These are phyloP conservation scores for Colletotrichum cuscutae DNA, from an alignment of 2,329 filamentous ascomycete genomes.

Conservation along the genomic window DNA sequence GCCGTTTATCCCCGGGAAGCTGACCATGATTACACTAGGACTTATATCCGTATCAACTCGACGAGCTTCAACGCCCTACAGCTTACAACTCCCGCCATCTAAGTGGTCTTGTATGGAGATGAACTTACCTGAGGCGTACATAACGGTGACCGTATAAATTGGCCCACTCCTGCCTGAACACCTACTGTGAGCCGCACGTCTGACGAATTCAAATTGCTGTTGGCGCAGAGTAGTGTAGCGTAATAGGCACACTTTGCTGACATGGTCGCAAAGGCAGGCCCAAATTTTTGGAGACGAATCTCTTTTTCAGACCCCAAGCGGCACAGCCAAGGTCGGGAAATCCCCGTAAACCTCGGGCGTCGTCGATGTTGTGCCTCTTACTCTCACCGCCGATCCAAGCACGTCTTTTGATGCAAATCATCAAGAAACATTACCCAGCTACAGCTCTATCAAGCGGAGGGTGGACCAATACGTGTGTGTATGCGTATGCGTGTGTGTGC, in stretches of 20 bases:
- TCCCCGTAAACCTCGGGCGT: not conserved
- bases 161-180: not conserved
- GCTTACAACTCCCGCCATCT: not conserved
- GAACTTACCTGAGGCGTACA: not conserved
- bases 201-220: not conserved
- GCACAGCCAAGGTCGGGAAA: not conserved
- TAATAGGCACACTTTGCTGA: not conserved
- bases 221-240: slow-evolving; percentile 1
- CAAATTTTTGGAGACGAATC: not conserved
- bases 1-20: not conserved
- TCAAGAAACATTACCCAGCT: too few relatives aligned
- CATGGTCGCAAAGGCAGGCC: not conserved
- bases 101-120: not conserved
- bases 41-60: too few relatives aligned
- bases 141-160: not conserved
- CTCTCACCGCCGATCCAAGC: not conserved
- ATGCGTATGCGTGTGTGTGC: too few relatives aligned
- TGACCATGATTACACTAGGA: not conserved
- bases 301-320: not conserved
- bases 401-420: too few relatives aligned
- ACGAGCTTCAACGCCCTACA: too few relatives aligned
- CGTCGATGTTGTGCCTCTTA: not conserved
- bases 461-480: too few relatives aligned
- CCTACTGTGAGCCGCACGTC: not conserved
- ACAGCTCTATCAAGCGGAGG: not conserved